phyloP scores from a whole-genome alignment of 306 rosid genomes.

The Abrus precatorius region DNA sequence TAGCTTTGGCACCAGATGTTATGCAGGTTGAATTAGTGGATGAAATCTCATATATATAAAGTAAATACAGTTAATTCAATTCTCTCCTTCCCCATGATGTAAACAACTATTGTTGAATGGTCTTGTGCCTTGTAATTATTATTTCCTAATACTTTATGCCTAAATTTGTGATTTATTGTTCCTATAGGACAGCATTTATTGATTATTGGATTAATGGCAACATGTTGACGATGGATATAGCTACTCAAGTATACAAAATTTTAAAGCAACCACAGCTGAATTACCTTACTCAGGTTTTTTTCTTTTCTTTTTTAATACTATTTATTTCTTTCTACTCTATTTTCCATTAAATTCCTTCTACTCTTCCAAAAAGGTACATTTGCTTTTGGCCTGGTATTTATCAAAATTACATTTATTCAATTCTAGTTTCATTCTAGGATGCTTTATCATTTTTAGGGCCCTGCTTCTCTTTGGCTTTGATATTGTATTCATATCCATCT shows the following conservation, averaged over 20 bases:
- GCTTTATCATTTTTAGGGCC: slow-evolving; percentile 21
- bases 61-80: slow-evolving; percentile 24
- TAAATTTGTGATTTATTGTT: slow-evolving; percentile 39
- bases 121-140: slow-evolving; percentile 48
- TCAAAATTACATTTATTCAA: slow-evolving; percentile 30
- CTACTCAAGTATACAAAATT: slow-evolving; percentile 78
- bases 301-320: slow-evolving; percentile 19
- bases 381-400: slow-evolving; percentile 19
- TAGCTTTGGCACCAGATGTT: neutral
- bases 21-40: slow-evolving; percentile 33
- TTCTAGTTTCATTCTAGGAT: slow-evolving; percentile 10
- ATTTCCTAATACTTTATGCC: slow-evolving; percentile 26
- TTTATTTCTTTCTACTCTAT: slow-evolving; percentile 37
- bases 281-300: slow-evolving; percentile 81
- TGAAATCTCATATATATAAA: slow-evolving; percentile 25
- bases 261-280: slow-evolving; percentile 90
- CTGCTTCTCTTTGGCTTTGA: slow-evolving; percentile 35
- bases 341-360: slow-evolving; percentile 26
- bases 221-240: slow-evolving; percentile 85
- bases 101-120: slow-evolving; percentile 27
- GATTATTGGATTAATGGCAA: slow-evolving; percentile 90
- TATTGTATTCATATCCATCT: slow-evolving; percentile 2
- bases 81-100: slow-evolving; percentile 31
- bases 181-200: slow-evolving; percentile 80
- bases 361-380: slow-evolving; percentile 21